phyloP scores from a whole-genome alignment of 805 yeast genomes.

The Ogataea kodamae region DNA sequence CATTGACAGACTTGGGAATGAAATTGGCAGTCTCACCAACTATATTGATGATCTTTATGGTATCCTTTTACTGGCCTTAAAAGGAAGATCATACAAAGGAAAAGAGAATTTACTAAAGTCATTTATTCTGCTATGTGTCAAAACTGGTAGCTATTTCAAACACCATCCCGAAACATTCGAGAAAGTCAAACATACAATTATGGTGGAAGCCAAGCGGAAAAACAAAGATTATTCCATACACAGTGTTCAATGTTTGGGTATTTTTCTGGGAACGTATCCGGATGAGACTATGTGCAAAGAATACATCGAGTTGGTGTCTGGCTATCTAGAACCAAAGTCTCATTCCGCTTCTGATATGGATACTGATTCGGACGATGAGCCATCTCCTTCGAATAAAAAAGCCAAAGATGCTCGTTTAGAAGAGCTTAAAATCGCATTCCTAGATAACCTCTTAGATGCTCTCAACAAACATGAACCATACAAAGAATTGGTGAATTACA shows the following conservation, averaged over 20 bases:
- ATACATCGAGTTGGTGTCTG: slow-evolving; percentile 35
- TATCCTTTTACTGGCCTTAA: slow-evolving; percentile 54
- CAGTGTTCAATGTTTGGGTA: slow-evolving; percentile 52
- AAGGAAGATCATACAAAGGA: slow-evolving; percentile 86
- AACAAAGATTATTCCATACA: slow-evolving; percentile 61
- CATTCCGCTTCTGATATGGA: slow-evolving; percentile 37
- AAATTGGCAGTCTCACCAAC: slow-evolving; percentile 18
- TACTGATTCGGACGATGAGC: slow-evolving; percentile 36
- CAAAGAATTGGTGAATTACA: slow-evolving; percentile 35
- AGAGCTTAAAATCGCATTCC: slow-evolving; percentile 15
- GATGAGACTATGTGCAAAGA: slow-evolving; percentile 35
- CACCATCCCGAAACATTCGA: slow-evolving; percentile 30
- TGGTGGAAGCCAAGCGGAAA: slow-evolving; percentile 61
- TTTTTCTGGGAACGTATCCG: slow-evolving; percentile 35
- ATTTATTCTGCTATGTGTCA: slow-evolving; percentile 53
- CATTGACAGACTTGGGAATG: slow-evolving; percentile 41
- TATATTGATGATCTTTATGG: slow-evolving; percentile 41
- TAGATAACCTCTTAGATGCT: slow-evolving; percentile 15
- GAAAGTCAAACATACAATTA: slow-evolving; percentile 42
- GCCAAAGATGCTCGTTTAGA: slow-evolving; percentile 19
- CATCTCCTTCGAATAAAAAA: slow-evolving; percentile 17
- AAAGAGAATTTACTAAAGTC: slow-evolving; percentile 76
- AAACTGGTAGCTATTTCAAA: slow-evolving; percentile 38
- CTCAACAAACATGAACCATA: slow-evolving; percentile 48
- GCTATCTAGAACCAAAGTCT: slow-evolving; percentile 18